Evolutionary conservation across 1,139 yeast genomes (phyloP), one percentile per base, ranked within the genome.

Genomic region (Scheffersomyces segobiensis): DNA sequence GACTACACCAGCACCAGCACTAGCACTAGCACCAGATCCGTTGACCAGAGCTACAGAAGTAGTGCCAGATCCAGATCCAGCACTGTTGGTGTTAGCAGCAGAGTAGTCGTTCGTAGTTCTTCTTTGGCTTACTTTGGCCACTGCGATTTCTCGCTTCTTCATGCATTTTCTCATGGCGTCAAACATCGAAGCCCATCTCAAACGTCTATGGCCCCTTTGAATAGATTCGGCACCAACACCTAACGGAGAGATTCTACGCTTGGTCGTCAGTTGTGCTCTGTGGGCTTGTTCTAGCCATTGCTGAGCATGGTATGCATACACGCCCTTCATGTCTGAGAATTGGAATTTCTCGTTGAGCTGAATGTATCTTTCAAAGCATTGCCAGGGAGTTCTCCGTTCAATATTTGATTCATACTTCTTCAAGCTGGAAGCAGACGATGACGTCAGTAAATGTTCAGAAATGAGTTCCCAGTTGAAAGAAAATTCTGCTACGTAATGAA

Each of bases 351-450:
- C 98, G 67, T 92, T 93, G 62, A 96, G 80, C 74, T 95, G 99
- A 61, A 93, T 89, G 79, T 96, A 95, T 62, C 99, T 80, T 72
- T 95, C 99, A 77, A 95, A 95, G 71, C 98, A 95, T 71, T 93
- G 98, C 99, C 99, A 95, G 0, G 99, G 96, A 0, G 98, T 95
- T 68, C 99, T 83, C 66, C 98, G 83, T 72, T 95, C 98, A 59
- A 93, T 91, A 64, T 91, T 93, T 0, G 98, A 90, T 51, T 87
- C 85, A 70, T 91, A 91, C 18, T 88, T 86, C 68, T 81, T 80
- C 59, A 80, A 67, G 48, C 81, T 78, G 0, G 91, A 85, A 1
- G 93, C 85, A 56, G 81, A 80, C 2, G 87, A 82, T 0, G 89
- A 79, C n/a, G 50, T 48, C 82, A 72, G 77, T 21, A 95, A 78